These are phyloP conservation scores for Kodamaea sagamina DNA, from an alignment of 805 yeast genomes.

Conservation along the genomic window DNA sequence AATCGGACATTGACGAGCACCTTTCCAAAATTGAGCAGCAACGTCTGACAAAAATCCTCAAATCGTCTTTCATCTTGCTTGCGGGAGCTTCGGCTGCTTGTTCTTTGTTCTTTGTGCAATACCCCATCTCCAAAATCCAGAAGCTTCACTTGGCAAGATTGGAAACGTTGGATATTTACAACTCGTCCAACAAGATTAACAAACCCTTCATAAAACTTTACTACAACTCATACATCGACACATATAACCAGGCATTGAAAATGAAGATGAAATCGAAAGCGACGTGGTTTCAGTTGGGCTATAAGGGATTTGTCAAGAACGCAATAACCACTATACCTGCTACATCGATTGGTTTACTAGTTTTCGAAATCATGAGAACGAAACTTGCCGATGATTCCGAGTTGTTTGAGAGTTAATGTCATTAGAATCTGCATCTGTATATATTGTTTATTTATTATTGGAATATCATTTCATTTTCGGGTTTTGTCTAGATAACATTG, in stretches of 20 bases:
- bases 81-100: constrained; percentile 91
- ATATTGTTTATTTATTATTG: neutral
- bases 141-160: constrained; percentile 74
- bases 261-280: constrained; percentile 55
- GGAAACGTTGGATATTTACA: constrained; percentile 73
- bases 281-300: constrained; percentile 66
- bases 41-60: constrained; percentile 51
- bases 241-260: constrained; percentile 59
- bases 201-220: constrained; percentile 52
- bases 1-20: constrained; percentile 25
- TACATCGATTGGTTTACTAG: constrained; percentile 81
- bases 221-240: constrained; percentile 74
- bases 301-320: constrained; percentile 74
- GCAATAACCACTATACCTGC: constrained; percentile 82
- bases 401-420: neutral
- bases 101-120: constrained; percentile 73
- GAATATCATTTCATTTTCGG: neutral
- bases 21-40: constrained; percentile 32
- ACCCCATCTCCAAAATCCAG: constrained; percentile 80
- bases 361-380: constrained; percentile 77
- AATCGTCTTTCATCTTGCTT: constrained; percentile 66
- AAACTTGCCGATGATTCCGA: constrained; percentile 30
- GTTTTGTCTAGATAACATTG: too few species aligned
- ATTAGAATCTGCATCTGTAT: constrained; percentile 3
- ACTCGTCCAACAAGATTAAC: constrained; percentile 30